Conservation (phyloP, 164 flowering plant species). For the Magnolia changhungtana region DNA sequence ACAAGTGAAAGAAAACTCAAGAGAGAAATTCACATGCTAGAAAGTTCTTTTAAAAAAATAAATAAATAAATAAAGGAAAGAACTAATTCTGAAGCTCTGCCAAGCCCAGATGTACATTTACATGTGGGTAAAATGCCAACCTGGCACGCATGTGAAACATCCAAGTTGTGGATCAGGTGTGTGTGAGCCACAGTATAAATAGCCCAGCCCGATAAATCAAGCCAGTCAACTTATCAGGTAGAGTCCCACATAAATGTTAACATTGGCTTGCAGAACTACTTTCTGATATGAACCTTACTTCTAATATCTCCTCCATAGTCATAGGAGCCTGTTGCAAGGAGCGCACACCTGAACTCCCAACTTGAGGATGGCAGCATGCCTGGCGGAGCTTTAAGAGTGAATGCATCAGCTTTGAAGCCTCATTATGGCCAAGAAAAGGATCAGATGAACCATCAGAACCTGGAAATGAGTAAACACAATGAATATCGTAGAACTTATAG, state of each 20-base stretch:
- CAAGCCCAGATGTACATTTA: not conserved
- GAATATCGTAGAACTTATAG: not conserved
- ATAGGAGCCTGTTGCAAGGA: slow-evolving; percentile 89
- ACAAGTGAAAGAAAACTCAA: not conserved
- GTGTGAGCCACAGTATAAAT: not conserved
- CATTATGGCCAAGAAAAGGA: slow-evolving; percentile 56
- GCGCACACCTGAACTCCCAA: slow-evolving; percentile 91
- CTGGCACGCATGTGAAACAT: not conserved
- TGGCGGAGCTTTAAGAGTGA: slow-evolving; percentile 97
- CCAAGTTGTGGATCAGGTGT: not conserved
- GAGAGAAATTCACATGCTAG: not conserved
- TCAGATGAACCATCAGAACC: slow-evolving; percentile 44
- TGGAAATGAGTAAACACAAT: slow-evolving; percentile 21
- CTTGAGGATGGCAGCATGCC: slow-evolving; percentile 99
- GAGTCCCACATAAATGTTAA: not conserved
- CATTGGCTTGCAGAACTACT: not conserved
- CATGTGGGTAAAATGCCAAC: not conserved
- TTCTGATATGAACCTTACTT: slow-evolving; percentile 35
- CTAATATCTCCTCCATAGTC: slow-evolving; percentile 93
- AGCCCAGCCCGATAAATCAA: not conserved
- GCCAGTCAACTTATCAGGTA: not conserved
- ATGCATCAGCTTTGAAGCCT: slow-evolving; percentile 76
- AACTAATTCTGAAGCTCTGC: not conserved
- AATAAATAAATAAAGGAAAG: not conserved
- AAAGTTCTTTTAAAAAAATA: not conserved